Evolutionary conservation across 495 filamentous ascomycete species (phyloP), one percentile per base, ranked within the genome.

Genomic region (Xylaria acuta): DNA sequence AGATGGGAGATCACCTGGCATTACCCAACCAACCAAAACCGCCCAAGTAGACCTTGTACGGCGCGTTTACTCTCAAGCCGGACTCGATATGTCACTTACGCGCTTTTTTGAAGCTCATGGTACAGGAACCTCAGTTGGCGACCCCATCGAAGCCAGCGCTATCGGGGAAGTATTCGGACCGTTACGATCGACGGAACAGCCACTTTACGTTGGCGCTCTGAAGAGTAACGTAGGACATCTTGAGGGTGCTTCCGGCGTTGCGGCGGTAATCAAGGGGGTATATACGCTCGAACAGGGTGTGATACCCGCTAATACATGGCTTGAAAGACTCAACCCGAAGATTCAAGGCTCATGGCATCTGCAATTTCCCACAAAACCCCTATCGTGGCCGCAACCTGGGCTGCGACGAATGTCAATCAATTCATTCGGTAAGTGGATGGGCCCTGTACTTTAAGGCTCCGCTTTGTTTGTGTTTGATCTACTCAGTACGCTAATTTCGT

Each of bases 161-260:
- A 84, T 88, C 18, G 77, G 70, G 25, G 75, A 72, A 34, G 76
- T 73, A 11, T 80, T 83, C 51, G 74, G 75, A 27, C 38, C 41
- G 7, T 69, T 45, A 30, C 47, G 74, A 38, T 67, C 73, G 18
- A 5, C 41, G 20, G 32, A 72, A 5, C 58, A 80, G 0, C 79
- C 81, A 1, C 73, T 85, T 9, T 77, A 80, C 47, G 77, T 90
- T 53, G 88, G 87, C 9, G 83, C 84, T 1, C 75, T 89, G 9
- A 90, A 90, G 71, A 81, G 81, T 0, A 86, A 86, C 49, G 79
- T 88, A 32, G 86, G 88, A 0, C 88, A 90, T 71, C 58, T 80
- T 1, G 87, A 89, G 74, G 86, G 80, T 1, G 75, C 80, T 0
- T 80, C 79, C 54, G 87, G 87, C 0, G 69, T 89, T 16, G 80